phyloP scores from a whole-genome alignment of 2,329 filamentous ascomycete species.

The Ophiostoma quercus region DNA sequence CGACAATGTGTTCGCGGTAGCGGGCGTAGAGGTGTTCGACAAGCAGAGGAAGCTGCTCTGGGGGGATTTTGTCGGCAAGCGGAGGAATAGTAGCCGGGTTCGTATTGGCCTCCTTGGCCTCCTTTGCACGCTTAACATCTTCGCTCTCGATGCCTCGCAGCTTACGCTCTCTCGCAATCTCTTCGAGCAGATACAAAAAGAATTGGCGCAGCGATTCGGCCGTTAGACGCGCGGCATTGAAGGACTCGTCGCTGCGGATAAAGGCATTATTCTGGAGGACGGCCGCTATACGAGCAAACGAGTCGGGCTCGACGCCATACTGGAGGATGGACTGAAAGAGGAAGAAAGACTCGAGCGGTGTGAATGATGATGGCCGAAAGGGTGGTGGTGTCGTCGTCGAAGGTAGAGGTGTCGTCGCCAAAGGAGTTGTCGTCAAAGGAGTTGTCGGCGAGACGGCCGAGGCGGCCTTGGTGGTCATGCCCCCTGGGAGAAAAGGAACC shows the following conservation, averaged over 20 bases:
- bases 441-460: slow-evolving; percentile 16
- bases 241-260: slow-evolving; percentile 63
- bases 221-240: slow-evolving; percentile 67
- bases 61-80: slow-evolving; percentile 57
- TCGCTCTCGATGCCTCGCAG: slow-evolving; percentile 33
- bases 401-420: neutral
- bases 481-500: slow-evolving; percentile 30
- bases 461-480: slow-evolving; percentile 35
- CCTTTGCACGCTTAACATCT: slow-evolving; percentile 51
- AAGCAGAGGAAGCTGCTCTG: slow-evolving; percentile 63
- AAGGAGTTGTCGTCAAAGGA: neutral
- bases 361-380: slow-evolving; percentile 28
- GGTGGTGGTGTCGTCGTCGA: neutral
- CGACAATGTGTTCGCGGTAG: slow-evolving; percentile 66
- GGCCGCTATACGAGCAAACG: slow-evolving; percentile 41
- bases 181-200: slow-evolving; percentile 69
- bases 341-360: slow-evolving; percentile 36
- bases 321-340: slow-evolving; percentile 34
- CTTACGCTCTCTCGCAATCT: slow-evolving; percentile 48
- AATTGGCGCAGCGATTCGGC: slow-evolving; percentile 73
- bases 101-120: slow-evolving; percentile 56
- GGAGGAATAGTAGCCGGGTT: slow-evolving; percentile 29
- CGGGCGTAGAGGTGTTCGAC: slow-evolving; percentile 68
- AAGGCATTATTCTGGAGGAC: slow-evolving; percentile 68
- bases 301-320: slow-evolving; percentile 32